These are phyloP conservation scores for Iberis pinnata DNA, from an alignment of 345 rosid species.

Conservation along the genomic window DNA sequence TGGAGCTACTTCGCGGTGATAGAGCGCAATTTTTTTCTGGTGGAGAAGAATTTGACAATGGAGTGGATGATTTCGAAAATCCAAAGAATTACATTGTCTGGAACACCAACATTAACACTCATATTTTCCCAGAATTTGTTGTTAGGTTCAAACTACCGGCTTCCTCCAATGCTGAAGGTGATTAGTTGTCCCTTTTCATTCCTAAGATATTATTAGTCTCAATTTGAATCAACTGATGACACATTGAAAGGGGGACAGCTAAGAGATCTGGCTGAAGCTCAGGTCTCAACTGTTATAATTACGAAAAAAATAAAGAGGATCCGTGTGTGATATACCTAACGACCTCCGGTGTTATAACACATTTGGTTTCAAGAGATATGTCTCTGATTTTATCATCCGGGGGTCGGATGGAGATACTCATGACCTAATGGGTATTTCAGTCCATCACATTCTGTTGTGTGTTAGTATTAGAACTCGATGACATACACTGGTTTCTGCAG, in stretches of 20 bases:
- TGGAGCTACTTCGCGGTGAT: slow-evolving; percentile 62
- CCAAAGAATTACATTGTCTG: slow-evolving; percentile 61
- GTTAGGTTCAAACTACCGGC: slow-evolving; percentile 74
- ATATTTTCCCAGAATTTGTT: slow-evolving; percentile 75
- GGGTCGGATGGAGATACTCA: slow-evolving; percentile 45
- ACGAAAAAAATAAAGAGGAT: slow-evolving; percentile 20
- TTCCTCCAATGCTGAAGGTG: slow-evolving; percentile 56
- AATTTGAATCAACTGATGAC: slow-evolving; percentile 31
- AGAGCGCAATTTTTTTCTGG: slow-evolving; percentile 55
- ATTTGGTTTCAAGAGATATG: slow-evolving; percentile 35
- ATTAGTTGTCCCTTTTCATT: slow-evolving; percentile 29
- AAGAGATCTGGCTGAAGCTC: slow-evolving; percentile 33
- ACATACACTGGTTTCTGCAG: slow-evolving; percentile 44
- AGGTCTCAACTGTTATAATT: slow-evolving; percentile 26
- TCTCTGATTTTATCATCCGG: slow-evolving; percentile 34
- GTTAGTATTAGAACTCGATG: slow-evolving; percentile 22
- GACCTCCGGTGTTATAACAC: slow-evolving; percentile 35
- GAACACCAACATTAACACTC: slow-evolving; percentile 83
- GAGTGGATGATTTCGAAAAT: slow-evolving; percentile 64
- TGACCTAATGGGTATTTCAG: slow-evolving; percentile 28
- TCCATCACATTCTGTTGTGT: slow-evolving; percentile 19
- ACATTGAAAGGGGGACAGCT: slow-evolving; percentile 36
- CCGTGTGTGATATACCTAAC: slow-evolving; percentile 32
- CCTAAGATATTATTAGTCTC: background rate
- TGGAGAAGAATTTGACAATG: slow-evolving; percentile 63